Evolutionary conservation across 2,329 filamentous ascomycete genomes (phyloP), one percentile per base, ranked within the genome.

Genomic region (Helminthosporium solani): DNA sequence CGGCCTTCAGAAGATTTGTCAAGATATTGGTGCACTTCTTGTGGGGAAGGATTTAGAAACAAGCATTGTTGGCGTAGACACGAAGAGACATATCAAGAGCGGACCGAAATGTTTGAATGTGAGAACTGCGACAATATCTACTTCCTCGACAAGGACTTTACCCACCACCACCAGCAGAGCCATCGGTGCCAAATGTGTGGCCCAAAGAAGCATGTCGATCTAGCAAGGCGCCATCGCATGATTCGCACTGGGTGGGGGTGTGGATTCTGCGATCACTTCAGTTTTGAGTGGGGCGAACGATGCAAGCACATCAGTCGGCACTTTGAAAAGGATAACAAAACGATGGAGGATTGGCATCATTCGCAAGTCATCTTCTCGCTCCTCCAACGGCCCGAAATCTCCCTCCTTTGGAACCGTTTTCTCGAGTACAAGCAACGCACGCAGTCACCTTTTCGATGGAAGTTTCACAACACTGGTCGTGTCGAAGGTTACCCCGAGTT

Each of bases 11-110:
- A 49, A 11, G 62, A 60, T 30, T 42, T 51, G 15, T 60, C 62
- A 14, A 54, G 56, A 23, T 67, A 65, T 43, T 66, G 63, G 47
- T 76, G 73, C 53, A 75, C 71, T 1, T 67, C 67, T 4, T 75
- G 75, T 64, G 77, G 81, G 54, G 82, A 82, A 39, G 80, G 79
- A 42, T 85, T 85, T 58, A 78, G 81, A 66, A 75, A 80, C 54
- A 85, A 85, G 60, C 83, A 83, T 54, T 81, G 85, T 64, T 86
- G 83, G 83, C 84, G 84, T 64, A 74, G 81, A 6, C 83, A 86
- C 63, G 82, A 86, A 60, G 82, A 84, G 56, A 81, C 83, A 54
- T 85, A 84, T 56, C 82, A 85, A 67, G 82, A 85, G 68, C 78
- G 82, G 19, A 81, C 77, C 67, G 80, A 81, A 51, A 82, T 83